Evolutionary conservation across 73 alveolate genomes (phyloP), one percentile per base, ranked within the genome.

Genomic region (Stentor roeselii): DNA sequence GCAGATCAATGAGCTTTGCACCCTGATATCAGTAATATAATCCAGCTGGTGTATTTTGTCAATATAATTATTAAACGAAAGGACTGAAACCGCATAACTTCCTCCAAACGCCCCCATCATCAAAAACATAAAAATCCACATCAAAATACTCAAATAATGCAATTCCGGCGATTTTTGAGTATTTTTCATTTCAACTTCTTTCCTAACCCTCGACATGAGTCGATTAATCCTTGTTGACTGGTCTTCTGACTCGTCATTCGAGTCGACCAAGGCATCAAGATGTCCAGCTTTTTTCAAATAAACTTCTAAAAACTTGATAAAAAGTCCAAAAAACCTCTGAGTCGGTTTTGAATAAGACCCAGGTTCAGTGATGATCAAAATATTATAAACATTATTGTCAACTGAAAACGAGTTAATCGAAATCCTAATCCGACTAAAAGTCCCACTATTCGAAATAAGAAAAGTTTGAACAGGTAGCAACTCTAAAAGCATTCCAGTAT

Each of bases 131-230:
- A 67, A 67, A 15, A 67, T 0, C n/a, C n/a, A 0, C 41, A 67
- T 21, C 21, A 67, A 34, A 14, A 0, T 21, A 67, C 42, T 67
- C 21, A 67, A 40, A n/a, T 32, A 27, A 32, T 0, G 15, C 41
- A 67, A 40, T 2, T 67, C 80, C 11, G 80, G 80, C 14, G 80
- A 67, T 14, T 21, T 21, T 21, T 32, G n/a, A 11, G 15, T 67
- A 40, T 67, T 67, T 32, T 67, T 67, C 34, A 11, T 32, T 34
- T 67, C 80, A 21, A 67, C 37, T 2, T 67, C 41, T 34, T 67
- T 67, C 37, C 80, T 67, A 21, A 67, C 37, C 21, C 37, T n/a
- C 37, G 14, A 11, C 80, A 67, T 67, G 80, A 67, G n/a, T 67
- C 34, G 21, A 21, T 67, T 67, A 2, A 32, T 67, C 27, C 41